Evolutionary conservation across 768 basidiomycete species (phyloP).

Genomic region (Pleurotus cornucopiae): DNA sequence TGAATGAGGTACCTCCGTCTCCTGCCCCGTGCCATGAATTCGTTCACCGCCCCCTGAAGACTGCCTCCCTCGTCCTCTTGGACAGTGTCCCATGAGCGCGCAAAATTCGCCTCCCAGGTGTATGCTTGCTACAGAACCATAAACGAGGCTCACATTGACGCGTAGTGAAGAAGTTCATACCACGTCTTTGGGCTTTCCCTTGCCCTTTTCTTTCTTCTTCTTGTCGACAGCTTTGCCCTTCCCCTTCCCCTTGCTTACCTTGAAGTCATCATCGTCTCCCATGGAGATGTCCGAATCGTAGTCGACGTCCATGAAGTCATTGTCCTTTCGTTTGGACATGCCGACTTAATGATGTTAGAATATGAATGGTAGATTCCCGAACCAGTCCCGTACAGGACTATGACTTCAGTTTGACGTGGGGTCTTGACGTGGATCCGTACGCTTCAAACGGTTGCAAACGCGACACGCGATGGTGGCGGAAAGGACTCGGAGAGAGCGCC

Average conservation of each 20-base stretch:
- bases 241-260: constrained; percentile 50
- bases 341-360: not conserved
- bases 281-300: constrained; percentile 73
- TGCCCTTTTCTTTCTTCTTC: constrained; percentile 51
- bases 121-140: constrained; percentile 60
- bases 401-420: no score
- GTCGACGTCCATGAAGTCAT: constrained; percentile 51
- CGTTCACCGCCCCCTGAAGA: constrained; percentile 85
- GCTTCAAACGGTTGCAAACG: no score
- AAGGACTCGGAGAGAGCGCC: no score
- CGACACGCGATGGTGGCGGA: no score
- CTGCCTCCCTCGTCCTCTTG: constrained; percentile 95
- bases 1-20: constrained; percentile 62
- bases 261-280: constrained; percentile 26
- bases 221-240: constrained; percentile 52
- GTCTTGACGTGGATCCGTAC: no score
- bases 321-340: constrained; percentile 15
- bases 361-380: no score
- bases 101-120: constrained; percentile 95
- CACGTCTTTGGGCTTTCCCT: constrained; percentile 52
- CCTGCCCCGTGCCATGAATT: constrained; percentile 80
- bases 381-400: no score
- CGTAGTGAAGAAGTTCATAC: constrained; percentile 8
- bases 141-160: constrained; percentile 16
- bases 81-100: constrained; percentile 94